A percentile compares a stretch with the other conserved stretches of the same genome.
Evolutionary conservation across 2,329 filamentous ascomycete genomes (phyloP).

Genomic region (Epichloe glyceriae): DNA sequence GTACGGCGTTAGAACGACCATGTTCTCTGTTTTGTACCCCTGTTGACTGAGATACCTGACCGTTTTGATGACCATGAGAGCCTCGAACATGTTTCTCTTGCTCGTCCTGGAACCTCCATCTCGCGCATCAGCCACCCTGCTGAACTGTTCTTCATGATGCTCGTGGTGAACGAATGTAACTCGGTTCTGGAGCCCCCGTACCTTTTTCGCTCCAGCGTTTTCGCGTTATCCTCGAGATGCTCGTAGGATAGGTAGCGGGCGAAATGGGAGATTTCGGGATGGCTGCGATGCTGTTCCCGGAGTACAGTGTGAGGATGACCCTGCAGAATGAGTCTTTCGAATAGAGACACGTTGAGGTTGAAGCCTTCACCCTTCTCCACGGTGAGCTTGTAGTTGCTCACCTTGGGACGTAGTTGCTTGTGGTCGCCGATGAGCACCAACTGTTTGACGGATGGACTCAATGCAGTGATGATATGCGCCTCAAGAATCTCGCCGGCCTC

Average conservation of each 20-base stretch:
- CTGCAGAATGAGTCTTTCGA: conserved; percentile 51
- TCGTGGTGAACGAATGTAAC: conserved; percentile 57
- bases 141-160: conserved; percentile 34
- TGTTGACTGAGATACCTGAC: conserved; percentile 59
- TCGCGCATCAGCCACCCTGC: conserved; percentile 30
- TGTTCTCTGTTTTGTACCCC: conserved; percentile 49
- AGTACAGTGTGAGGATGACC: conserved; percentile 42
- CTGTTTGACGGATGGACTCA: conserved; percentile 44
- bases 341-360: conserved; percentile 54
- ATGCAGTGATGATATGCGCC: conserved; percentile 45
- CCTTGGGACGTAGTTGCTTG: conserved; percentile 57
- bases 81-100: conserved; percentile 52
- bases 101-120: conserved; percentile 37
- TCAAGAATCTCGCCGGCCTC: conserved; percentile 66
- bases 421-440: conserved; percentile 62
- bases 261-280: conserved; percentile 51
- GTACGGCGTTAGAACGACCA: conserved; percentile 62
- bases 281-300: conserved; percentile 52
- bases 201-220: conserved; percentile 30
- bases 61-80: conserved; percentile 48
- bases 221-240: conserved; percentile 39
- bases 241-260: conserved; percentile 47
- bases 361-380: conserved; percentile 53
- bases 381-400: conserved; percentile 45
- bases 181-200: conserved; percentile 40